Percentiles rank a stretch among this genome's conserved stretches.
These are phyloP conservation scores for Tripterygium wilfordii DNA, from an alignment of 177 flowering plant genomes.

Conservation along the genomic window DNA sequence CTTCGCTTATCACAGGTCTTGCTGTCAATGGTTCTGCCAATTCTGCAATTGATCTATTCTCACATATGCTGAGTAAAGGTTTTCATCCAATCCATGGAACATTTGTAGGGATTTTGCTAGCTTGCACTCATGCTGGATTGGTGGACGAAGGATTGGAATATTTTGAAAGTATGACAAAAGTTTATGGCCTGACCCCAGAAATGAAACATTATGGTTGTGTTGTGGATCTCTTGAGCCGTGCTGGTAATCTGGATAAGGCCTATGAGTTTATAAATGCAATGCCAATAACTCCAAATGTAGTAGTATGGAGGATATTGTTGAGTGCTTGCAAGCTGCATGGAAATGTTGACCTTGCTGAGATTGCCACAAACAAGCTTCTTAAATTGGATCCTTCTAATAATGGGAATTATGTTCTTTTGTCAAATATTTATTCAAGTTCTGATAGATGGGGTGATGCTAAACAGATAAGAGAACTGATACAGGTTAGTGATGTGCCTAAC, in stretches of 20 bases:
- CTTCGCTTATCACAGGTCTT: constrained; percentile 53
- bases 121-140: constrained; percentile 60
- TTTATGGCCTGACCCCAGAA: constrained; percentile 38
- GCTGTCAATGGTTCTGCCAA: constrained; percentile 59
- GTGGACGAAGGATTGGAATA: constrained; percentile 45
- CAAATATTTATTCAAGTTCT: constrained; percentile 42
- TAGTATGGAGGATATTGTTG: constrained; percentile 54
- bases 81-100: constrained; percentile 47
- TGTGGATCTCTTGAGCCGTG: constrained; percentile 60
- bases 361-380: constrained; percentile 40
- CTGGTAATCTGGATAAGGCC: constrained; percentile 48
- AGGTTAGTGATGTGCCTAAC: constrained; percentile 34
- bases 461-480: constrained; percentile 43
- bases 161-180: constrained; percentile 42
- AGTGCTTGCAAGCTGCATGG: constrained; percentile 57
- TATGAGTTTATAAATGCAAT: constrained; percentile 41
- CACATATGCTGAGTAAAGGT: constrained; percentile 44
- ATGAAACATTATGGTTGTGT: constrained; percentile 71
- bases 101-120: constrained; percentile 53
- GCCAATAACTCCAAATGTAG: constrained; percentile 43
- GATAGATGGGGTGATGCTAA: constrained; percentile 51
- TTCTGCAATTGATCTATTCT: constrained; percentile 44
- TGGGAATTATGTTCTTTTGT: constrained; percentile 51
- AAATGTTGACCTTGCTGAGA: constrained; percentile 43
- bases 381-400: constrained; percentile 46